A percentile compares a stretch with the other conserved stretches of the same genome.
These are phyloP conservation scores for Pseudogymnoascus sp. DNA, from an alignment of 2,329 filamentous ascomycete species.

Conservation along the genomic window DNA sequence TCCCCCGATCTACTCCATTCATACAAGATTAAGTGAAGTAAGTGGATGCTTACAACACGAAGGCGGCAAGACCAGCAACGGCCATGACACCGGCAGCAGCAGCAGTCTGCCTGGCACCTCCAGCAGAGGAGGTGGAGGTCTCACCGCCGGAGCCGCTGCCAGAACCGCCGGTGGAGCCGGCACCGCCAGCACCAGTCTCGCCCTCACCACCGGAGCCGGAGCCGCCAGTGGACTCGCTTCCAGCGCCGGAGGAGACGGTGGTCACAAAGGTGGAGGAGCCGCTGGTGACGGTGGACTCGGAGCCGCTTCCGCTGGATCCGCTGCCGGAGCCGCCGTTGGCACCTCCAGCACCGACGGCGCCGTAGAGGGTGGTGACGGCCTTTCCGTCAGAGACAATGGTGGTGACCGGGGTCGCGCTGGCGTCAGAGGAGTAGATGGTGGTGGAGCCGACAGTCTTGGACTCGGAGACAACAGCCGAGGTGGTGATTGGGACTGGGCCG, in stretches of 20 bases:
- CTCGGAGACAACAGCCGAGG: background rate
- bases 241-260: slow-evolving; percentile 14
- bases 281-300: slow-evolving; percentile 16
- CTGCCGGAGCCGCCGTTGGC: background rate
- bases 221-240: background rate
- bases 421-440: slow-evolving; percentile 9
- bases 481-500: slow-evolving; percentile 2
- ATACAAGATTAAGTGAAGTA: background rate
- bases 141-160: slow-evolving; percentile 1
- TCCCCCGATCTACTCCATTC: background rate
- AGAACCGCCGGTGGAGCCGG: slow-evolving; percentile 11
- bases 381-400: background rate
- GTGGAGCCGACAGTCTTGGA: slow-evolving; percentile 9
- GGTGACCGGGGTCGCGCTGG: background rate
- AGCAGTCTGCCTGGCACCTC: slow-evolving; percentile 2
- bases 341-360: background rate
- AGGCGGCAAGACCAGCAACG: slow-evolving; percentile 3
- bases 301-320: no score
- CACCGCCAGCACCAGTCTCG: slow-evolving; percentile 8
- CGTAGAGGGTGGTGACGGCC: background rate
- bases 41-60: slow-evolving; percentile 4
- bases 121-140: slow-evolving; percentile 11
- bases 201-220: background rate
- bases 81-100: slow-evolving; percentile 6
- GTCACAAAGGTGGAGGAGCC: slow-evolving; percentile 18